phyloP scores from a whole-genome alignment of 2,329 filamentous ascomycete genomes.

The Metarhizium rileyi region DNA sequence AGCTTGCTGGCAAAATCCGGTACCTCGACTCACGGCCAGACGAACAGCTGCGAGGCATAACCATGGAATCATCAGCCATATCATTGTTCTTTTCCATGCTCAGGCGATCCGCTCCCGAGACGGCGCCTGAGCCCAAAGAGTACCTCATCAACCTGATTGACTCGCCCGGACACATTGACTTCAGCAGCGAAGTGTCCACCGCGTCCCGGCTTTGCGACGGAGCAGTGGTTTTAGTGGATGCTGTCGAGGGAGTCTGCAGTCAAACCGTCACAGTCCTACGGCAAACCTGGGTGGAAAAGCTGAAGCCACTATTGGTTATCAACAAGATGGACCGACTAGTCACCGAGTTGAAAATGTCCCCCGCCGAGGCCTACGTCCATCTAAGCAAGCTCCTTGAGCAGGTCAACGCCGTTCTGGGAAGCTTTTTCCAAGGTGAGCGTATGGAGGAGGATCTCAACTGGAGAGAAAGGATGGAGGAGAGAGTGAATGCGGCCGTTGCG shows the following conservation, averaged over 20 bases:
- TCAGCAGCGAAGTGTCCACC: slow-evolving; percentile 95
- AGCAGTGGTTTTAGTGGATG: slow-evolving; percentile 87
- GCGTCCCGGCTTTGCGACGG: slow-evolving; percentile 91
- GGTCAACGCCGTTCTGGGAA: slow-evolving; percentile 93
- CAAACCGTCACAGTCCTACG: slow-evolving; percentile 95
- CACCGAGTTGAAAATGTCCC: slow-evolving; percentile 90
- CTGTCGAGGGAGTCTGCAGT: slow-evolving; percentile 95
- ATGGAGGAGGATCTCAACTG: slow-evolving; percentile 98
- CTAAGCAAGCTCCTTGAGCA: slow-evolving; percentile 85
- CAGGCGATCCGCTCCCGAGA: slow-evolving; percentile 59
- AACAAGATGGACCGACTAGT: slow-evolving; percentile 97
- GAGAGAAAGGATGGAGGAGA: slow-evolving; percentile 86
- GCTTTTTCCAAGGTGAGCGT: slow-evolving; percentile 93
- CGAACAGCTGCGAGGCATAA: slow-evolving; percentile 92
- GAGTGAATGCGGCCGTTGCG: slow-evolving; percentile 60
- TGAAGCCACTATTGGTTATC: slow-evolving; percentile 89
- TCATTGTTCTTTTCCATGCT: slow-evolving; percentile 93
- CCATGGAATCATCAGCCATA: slow-evolving; percentile 99
- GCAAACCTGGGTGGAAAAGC: slow-evolving; percentile 90
- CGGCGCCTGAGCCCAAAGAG: slow-evolving; percentile 64
- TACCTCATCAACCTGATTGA: slow-evolving; percentile 97
- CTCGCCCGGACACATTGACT: slow-evolving; percentile 96
- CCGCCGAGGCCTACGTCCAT: slow-evolving; percentile 80
- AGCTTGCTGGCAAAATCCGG: slow-evolving; percentile 93
- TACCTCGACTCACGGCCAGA: slow-evolving; percentile 95